These are phyloP conservation scores for Leccinum subrobustum DNA, from an alignment of 1,284 basidiomycete genomes.

Conservation along the genomic window DNA sequence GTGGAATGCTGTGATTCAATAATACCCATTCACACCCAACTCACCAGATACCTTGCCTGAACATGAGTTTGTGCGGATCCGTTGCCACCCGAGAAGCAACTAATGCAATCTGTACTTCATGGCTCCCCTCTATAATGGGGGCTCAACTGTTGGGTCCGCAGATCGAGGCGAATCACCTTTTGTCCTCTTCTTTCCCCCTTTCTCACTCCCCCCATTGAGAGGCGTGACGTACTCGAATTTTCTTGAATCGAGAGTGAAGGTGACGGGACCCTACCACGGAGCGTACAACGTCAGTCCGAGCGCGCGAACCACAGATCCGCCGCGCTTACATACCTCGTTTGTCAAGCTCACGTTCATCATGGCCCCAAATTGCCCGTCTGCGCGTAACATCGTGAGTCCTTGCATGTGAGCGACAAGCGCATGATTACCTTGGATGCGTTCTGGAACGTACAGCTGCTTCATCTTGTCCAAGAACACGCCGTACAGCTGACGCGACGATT, in stretches of 20 bases:
- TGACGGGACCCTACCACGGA: conserved; percentile 69
- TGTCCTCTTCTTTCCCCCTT: conserved; percentile 9
- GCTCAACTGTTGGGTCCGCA: conserved; percentile 3
- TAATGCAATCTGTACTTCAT: background rate
- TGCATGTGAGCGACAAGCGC: background rate
- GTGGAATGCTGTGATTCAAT: conserved; percentile 53
- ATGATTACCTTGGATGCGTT: conserved; percentile 72
- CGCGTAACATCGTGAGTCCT: background rate
- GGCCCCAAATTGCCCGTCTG: conserved; percentile 89
- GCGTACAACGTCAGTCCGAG: conserved; percentile 1
- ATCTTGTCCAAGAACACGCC: conserved; percentile 69
- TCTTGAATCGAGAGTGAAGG: conserved; percentile 77
- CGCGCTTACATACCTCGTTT: conserved; percentile 66
- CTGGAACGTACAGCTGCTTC: conserved; percentile 59
- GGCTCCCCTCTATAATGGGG: background rate
- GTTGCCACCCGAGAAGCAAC: background rate
- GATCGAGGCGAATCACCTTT: conserved; percentile 3
- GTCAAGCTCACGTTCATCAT: conserved; percentile 89
- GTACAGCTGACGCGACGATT: conserved; percentile 72
- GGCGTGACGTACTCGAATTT: conserved; percentile 54
- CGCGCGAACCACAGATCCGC: background rate
- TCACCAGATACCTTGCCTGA: conserved; percentile 9
- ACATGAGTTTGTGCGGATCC: background rate
- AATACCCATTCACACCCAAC: conserved; percentile 6
- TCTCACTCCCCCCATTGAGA: conserved; percentile 8